These are phyloP conservation scores for Tylopilus subfusipes DNA, from an alignment of 768 basidiomycete species.

Conservation along the genomic window DNA sequence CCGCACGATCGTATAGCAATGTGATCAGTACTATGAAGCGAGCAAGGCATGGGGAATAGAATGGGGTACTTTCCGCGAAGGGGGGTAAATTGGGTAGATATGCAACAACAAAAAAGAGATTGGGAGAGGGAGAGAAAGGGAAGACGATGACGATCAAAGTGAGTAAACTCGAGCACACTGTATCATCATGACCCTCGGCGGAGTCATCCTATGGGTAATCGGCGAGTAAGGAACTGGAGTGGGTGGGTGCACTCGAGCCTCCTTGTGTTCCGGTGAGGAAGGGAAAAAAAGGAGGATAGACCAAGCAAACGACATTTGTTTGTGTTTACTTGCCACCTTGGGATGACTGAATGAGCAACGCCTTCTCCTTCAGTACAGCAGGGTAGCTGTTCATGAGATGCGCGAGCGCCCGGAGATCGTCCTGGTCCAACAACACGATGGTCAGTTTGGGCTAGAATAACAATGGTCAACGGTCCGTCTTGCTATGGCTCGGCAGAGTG, in stretches of 20 bases:
- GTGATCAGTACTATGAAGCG: not conserved
- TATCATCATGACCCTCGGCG: not conserved
- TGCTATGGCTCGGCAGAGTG: not conserved
- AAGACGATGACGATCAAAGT: not conserved
- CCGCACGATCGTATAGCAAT: not conserved
- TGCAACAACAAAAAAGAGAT: not conserved
- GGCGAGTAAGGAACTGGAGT: not conserved
- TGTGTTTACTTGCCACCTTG: slow-evolving; percentile 25
- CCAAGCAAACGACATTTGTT: not conserved
- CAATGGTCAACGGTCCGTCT: not conserved
- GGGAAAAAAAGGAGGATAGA: not conserved
- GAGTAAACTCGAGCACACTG: not conserved
- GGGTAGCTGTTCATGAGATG: slow-evolving; percentile 89
- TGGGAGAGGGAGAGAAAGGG: not conserved
- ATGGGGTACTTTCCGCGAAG: not conserved
- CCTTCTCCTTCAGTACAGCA: slow-evolving; percentile 77
- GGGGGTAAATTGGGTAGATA: not conserved
- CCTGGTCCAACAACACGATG: slow-evolving; percentile 76
- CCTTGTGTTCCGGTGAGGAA: not conserved
- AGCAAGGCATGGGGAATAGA: not conserved
- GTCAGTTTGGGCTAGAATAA: slow-evolving; percentile 71
- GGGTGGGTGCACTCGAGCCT: not conserved
- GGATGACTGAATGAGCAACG: slow-evolving; percentile 29
- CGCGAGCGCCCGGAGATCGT: slow-evolving; percentile 78
- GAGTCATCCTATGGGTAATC: not conserved